Conservation (phyloP, 2,329 filamentous ascomycete genomes). For the Microdochium nivale region DNA sequence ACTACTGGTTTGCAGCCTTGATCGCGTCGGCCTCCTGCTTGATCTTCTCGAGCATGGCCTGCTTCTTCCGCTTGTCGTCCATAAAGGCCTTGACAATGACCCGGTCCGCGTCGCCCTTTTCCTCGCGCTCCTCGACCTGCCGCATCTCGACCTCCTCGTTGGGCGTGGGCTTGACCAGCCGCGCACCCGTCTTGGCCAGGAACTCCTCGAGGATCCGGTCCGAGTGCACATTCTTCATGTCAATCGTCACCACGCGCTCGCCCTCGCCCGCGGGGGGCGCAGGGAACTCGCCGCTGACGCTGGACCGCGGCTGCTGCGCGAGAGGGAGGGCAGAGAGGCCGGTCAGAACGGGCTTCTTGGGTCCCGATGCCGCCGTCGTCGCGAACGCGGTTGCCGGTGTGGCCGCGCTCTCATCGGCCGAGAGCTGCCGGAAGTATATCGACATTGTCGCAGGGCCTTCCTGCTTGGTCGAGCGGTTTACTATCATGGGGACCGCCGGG, state of each 20-base stretch:
- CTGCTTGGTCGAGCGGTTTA: constrained; percentile 58
- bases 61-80: constrained; percentile 52
- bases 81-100: constrained; percentile 41
- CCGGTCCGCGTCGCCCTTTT: constrained; percentile 44
- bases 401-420: constrained; percentile 9
- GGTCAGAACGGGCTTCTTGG: constrained; percentile 10
- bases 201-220: constrained; percentile 56
- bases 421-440: constrained; percentile 48
- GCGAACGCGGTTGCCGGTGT: constrained; percentile 7
- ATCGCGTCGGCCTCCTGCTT: constrained; percentile 39
- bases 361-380: constrained; percentile 6
- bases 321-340: constrained; percentile 8
- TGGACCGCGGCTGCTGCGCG: constrained; percentile 35
- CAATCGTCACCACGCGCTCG: constrained; percentile 44
- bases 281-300: constrained; percentile 35
- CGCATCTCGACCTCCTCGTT: constrained; percentile 52
- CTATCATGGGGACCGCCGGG: constrained; percentile 72
- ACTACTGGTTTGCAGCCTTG: constrained; percentile 24
- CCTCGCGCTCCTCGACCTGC: constrained; percentile 45
- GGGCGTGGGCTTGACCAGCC: constrained; percentile 43
- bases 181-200: constrained; percentile 53
- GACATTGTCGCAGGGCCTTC: constrained; percentile 51
- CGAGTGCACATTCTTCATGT: constrained; percentile 56
- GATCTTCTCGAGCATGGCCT: constrained; percentile 47
- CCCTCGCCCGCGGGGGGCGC: constrained; percentile 37